phyloP scores from a whole-genome alignment of 768 basidiomycete species.

The Russula vinacea region DNA sequence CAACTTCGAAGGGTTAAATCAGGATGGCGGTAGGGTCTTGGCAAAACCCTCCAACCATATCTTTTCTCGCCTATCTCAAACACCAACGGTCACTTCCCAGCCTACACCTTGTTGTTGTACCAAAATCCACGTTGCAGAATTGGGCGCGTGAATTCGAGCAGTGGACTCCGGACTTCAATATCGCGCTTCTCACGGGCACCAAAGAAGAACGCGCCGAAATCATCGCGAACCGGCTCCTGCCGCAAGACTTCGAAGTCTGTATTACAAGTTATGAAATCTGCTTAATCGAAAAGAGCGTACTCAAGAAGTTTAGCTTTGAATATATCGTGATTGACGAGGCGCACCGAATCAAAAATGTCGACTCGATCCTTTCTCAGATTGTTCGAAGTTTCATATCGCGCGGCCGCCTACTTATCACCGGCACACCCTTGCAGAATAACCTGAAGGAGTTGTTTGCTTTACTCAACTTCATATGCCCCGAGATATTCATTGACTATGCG shows the following conservation, averaged over 20 bases:
- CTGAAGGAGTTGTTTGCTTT: conserved; percentile 91
- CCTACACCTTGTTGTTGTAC: conserved; percentile 93
- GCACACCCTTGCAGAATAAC: conserved; percentile 95
- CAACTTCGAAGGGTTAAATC: conserved; percentile 19
- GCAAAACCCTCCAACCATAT: conserved; percentile 98
- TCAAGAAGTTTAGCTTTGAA: conserved; percentile 95
- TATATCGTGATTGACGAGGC: conserved; percentile 99
- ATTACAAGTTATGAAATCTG: conserved; percentile 98
- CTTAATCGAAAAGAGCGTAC: conserved; percentile 85
- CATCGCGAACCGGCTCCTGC: conserved; percentile 72
- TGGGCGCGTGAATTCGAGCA: conserved; percentile 90
- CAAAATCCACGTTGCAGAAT: conserved; percentile 97
- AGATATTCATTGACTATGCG: conserved; percentile 87
- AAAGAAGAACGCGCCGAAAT: conserved; percentile 87
- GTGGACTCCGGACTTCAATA: conserved; percentile 88
- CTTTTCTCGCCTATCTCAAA: conserved; percentile 93
- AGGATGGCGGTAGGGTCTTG: conserved; percentile 66
- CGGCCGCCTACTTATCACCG: conserved; percentile 90
- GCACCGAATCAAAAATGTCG: conserved; percentile 98
- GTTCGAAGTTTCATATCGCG: conserved; percentile 86
- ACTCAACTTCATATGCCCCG: conserved; percentile 94
- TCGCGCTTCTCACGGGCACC: conserved; percentile 76
- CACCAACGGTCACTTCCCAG: conserved; percentile 72
- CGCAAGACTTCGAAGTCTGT: conserved; percentile 89
- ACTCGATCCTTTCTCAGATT: conserved; percentile 92